Conservation (phyloP, 2,329 filamentous ascomycete genomes). For the Fusarium redolens region DNA sequence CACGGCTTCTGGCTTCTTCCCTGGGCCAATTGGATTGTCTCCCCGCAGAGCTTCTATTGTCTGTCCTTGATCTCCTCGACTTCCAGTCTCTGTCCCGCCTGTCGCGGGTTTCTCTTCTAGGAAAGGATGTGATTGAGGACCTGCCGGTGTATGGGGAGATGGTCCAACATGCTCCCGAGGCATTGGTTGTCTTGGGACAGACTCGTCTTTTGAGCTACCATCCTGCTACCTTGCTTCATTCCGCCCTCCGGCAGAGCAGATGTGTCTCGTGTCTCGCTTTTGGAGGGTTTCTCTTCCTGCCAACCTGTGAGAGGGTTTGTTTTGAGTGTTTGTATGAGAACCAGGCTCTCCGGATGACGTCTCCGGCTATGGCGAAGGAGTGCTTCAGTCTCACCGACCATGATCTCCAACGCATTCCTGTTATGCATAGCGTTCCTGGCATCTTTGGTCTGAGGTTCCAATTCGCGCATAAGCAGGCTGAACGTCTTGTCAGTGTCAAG, state of each 20-base stretch:
- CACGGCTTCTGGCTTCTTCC: constrained; percentile 26
- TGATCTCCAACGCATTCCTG: constrained; percentile 35
- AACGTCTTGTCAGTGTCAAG: constrained; percentile 45
- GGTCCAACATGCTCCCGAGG: constrained; percentile 53
- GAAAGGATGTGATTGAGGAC: constrained; percentile 41
- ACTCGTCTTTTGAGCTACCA: constrained; percentile 41
- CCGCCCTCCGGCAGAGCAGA: constrained; percentile 35
- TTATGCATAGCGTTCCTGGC: constrained; percentile 41
- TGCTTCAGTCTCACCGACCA: constrained; percentile 40
- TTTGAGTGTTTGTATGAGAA: constrained; percentile 46
- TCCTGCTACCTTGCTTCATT: constrained; percentile 36
- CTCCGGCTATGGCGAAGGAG: constrained; percentile 31
- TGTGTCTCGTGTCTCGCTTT: constrained; percentile 47
- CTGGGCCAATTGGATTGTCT: constrained; percentile 45
- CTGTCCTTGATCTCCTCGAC: constrained; percentile 44
- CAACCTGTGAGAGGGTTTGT: constrained; percentile 49
- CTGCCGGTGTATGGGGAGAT: constrained; percentile 55
- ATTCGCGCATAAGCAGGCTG: constrained; percentile 22
- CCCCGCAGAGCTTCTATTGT: constrained; percentile 41
- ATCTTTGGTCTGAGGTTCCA: constrained; percentile 36
- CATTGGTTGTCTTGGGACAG: constrained; percentile 41
- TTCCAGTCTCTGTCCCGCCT: constrained; percentile 47
- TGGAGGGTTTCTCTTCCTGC: constrained; percentile 48
- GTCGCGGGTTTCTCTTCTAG: constrained; percentile 41
- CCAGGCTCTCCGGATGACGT: constrained; percentile 42